Conservation (phyloP, 192 early-diverging fungal species). For the Entomortierella chlamydospora region DNA sequence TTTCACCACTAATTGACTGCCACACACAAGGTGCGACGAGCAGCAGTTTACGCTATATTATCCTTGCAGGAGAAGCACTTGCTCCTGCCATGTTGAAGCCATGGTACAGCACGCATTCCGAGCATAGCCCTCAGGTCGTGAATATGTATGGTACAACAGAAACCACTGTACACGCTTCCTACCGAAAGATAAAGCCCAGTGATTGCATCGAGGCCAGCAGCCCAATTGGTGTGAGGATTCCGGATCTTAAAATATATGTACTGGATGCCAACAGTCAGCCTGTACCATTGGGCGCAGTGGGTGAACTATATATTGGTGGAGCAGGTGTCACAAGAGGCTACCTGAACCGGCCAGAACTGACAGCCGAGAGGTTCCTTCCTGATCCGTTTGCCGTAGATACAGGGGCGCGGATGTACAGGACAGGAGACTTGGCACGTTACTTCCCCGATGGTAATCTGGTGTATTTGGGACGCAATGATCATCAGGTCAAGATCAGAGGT, state of each 20-base stretch:
- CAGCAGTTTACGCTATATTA: too few relatives aligned
- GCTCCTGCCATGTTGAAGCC: neutral
- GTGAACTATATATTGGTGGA: conserved; percentile 52
- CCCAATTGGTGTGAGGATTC: neutral
- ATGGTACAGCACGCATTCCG: neutral
- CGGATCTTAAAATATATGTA: neutral
- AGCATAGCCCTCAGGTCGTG: neutral
- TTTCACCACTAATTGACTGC: neutral
- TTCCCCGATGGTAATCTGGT: conserved; percentile 42
- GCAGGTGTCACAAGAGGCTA: conserved; percentile 53
- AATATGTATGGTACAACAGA: neutral
- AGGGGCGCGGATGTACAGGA: conserved; percentile 36
- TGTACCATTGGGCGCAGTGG: conserved; percentile 1
- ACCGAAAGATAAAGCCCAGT: neutral
- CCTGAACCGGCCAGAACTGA: conserved; percentile 50
- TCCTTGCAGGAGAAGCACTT: neutral
- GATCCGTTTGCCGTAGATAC: conserved; percentile 44
- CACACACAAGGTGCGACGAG: neutral
- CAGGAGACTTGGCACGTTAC: conserved; percentile 44
- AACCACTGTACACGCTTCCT: conserved; percentile 10
- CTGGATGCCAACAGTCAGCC: neutral
- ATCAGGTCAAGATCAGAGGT: conserved; percentile 60
- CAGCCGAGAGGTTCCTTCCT: conserved; percentile 35
- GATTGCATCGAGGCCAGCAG: neutral
- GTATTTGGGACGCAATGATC: conserved; percentile 49